A percentile compares a stretch with the other conserved stretches of the same genome.
These are phyloP conservation scores for Rubroboletus pulcherrimus DNA, from an alignment of 768 basidiomycete genomes.

Conservation along the genomic window DNA sequence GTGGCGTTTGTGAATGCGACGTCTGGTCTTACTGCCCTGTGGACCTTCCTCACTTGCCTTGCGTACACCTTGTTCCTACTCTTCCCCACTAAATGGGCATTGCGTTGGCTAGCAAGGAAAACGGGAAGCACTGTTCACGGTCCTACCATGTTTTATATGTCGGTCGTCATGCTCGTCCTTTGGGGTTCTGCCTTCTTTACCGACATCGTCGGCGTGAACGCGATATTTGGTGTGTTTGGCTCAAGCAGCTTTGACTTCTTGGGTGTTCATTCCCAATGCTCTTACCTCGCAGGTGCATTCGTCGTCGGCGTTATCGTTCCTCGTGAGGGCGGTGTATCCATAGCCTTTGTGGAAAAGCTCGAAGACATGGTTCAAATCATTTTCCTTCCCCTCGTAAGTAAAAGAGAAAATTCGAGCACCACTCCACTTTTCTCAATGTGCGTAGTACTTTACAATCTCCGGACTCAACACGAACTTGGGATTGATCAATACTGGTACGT, in stretches of 20 bases:
- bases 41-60: constrained; percentile 74
- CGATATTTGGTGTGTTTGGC: constrained; percentile 69
- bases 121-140: constrained; percentile 81
- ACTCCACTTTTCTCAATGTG: background rate
- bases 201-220: constrained; percentile 90
- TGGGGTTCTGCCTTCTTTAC: constrained; percentile 92
- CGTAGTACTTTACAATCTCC: constrained; percentile 87
- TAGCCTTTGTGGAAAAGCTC: constrained; percentile 84
- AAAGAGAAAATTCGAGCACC: background rate
- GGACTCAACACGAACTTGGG: constrained; percentile 92
- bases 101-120: constrained; percentile 69
- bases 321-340: constrained; percentile 80
- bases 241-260: background rate
- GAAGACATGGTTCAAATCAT: constrained; percentile 93
- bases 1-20: constrained; percentile 90
- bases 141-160: constrained; percentile 89
- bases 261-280: background rate
- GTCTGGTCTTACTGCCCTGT: constrained; percentile 79
- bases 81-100: constrained; percentile 56
- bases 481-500: constrained; percentile 67
- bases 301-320: constrained; percentile 80
- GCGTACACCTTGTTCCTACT: constrained; percentile 79
- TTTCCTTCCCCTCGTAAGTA: constrained; percentile 77
- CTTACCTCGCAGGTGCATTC: constrained; percentile 60
- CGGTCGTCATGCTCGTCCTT: constrained; percentile 69